Evolutionary conservation across 148 eudicot genomes (phyloP).

Genomic region (Fagopyrum esculentum): DNA sequence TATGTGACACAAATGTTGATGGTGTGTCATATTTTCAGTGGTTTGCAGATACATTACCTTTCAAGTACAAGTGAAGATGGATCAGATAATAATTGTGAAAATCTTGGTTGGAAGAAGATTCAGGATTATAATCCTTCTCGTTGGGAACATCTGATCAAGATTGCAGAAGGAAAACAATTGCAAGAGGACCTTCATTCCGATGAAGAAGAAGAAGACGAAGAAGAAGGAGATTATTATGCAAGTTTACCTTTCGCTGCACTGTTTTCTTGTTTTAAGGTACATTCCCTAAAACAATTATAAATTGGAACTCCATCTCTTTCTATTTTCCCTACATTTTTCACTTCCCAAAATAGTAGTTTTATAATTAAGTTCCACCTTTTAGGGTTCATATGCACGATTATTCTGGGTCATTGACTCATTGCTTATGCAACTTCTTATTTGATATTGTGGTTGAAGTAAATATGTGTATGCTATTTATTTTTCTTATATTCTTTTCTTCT

Average conservation of each 20-base stretch:
- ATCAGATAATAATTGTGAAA: constrained; percentile 69
- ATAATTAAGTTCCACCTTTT: no score
- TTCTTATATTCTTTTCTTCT: neutral
- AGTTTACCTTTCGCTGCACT: constrained; percentile 94
- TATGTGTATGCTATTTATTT: neutral
- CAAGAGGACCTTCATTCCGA: constrained; percentile 45
- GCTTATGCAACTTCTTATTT: no score
- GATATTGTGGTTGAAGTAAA: no score
- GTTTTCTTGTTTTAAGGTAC: constrained; percentile 90
- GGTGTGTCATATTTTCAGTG: constrained; percentile 40
- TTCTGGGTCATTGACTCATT: neutral
- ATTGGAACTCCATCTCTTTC: neutral
- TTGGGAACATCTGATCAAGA: constrained; percentile 56
- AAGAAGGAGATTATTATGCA: constrained; percentile 75
- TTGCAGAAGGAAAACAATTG: constrained; percentile 46
- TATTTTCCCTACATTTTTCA: neutral
- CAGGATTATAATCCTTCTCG: constrained; percentile 69
- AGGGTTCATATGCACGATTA: neutral
- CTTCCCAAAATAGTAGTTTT: neutral
- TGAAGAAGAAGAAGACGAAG: constrained; percentile 62
- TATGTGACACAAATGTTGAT: neutral
- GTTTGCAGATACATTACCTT: constrained; percentile 81
- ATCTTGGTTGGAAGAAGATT: constrained; percentile 75
- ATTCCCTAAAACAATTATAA: constrained; percentile 1
- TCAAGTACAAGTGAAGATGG: constrained; percentile 71